Percentiles rank a stretch among this genome's conserved stretches.
These are phyloP conservation scores for Penicillium freii DNA, from an alignment of 2,329 filamentous ascomycete genomes.

Conservation along the genomic window DNA sequence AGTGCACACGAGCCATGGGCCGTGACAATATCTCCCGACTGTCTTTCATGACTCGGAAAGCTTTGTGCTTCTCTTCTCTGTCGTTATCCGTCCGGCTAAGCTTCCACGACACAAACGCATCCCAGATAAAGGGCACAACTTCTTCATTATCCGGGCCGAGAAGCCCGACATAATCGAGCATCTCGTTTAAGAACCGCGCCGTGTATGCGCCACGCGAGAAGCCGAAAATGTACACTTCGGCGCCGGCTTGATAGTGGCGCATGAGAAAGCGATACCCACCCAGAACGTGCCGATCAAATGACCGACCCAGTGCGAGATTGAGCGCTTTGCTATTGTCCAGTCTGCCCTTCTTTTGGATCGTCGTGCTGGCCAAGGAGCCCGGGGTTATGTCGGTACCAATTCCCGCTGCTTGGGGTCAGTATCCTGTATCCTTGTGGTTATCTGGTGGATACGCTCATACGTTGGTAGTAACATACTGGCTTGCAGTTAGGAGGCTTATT, in stretches of 20 bases:
- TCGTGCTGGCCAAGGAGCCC: conserved; percentile 19
- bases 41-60: conserved; percentile 69
- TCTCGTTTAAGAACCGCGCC: conserved; percentile 70
- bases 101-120: conserved; percentile 32
- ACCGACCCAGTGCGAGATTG: conserved; percentile 71
- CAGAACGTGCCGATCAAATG: conserved; percentile 74
- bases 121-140: conserved; percentile 78
- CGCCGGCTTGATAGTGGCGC: conserved; percentile 61
- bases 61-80: conserved; percentile 36
- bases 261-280: conserved; percentile 74
- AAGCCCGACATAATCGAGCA: conserved; percentile 75
- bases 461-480: conserved; percentile 32
- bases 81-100: conserved; percentile 3
- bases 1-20: conserved; percentile 16
- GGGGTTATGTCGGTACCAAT: conserved; percentile 38
- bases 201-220: conserved; percentile 70
- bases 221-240: conserved; percentile 65
- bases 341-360: conserved; percentile 16
- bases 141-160: conserved; percentile 77
- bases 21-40: conserved; percentile 71
- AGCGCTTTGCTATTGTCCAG: conserved; percentile 7
- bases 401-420: conserved; percentile 21
- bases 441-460: conserved; percentile 1
- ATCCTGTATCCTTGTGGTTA: not conserved
- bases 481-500: not conserved